Conservation (phyloP, 495 filamentous ascomycete genomes). For the Aspergillus hancockii region DNA sequence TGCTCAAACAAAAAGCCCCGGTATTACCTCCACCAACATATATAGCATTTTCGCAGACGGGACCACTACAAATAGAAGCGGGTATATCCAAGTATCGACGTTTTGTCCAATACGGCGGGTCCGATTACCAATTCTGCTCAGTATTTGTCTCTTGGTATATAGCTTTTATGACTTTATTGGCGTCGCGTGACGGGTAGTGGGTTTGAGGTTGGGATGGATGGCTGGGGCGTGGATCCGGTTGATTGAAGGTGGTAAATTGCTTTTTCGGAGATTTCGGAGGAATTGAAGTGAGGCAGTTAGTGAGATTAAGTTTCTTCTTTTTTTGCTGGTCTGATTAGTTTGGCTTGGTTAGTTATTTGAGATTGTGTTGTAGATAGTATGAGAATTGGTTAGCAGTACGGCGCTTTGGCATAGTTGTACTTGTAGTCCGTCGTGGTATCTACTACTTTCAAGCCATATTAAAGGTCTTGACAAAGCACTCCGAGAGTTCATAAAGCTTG, state of each 20-base stretch:
- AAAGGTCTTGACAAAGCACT: too few relatives aligned
- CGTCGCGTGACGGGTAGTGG: background rate
- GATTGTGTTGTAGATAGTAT: too few relatives aligned
- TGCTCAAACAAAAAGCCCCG: background rate
- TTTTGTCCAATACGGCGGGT: background rate
- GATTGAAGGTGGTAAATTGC: background rate
- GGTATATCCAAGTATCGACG: background rate
- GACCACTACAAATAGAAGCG: background rate
- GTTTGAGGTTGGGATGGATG: background rate
- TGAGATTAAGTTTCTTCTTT: background rate
- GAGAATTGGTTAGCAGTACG: too few relatives aligned
- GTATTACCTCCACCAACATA: background rate
- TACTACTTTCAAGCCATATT: too few relatives aligned
- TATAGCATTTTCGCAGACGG: constrained; percentile 4
- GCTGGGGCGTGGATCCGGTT: background rate
- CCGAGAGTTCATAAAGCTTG: too few relatives aligned
- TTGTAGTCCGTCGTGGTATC: too few relatives aligned
- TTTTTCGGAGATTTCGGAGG: background rate
- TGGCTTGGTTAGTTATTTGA: background rate
- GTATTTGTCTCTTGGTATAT: background rate
- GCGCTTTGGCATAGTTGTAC: too few relatives aligned
- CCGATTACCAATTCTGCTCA: background rate
- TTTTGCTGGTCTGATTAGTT: background rate
- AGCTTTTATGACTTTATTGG: background rate
- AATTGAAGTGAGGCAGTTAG: background rate